A percentile compares a stretch with the other conserved stretches of the same genome.
Evolutionary conservation across 2,329 filamentous ascomycete species (phyloP).

Genomic region (Fusarium sacchari): DNA sequence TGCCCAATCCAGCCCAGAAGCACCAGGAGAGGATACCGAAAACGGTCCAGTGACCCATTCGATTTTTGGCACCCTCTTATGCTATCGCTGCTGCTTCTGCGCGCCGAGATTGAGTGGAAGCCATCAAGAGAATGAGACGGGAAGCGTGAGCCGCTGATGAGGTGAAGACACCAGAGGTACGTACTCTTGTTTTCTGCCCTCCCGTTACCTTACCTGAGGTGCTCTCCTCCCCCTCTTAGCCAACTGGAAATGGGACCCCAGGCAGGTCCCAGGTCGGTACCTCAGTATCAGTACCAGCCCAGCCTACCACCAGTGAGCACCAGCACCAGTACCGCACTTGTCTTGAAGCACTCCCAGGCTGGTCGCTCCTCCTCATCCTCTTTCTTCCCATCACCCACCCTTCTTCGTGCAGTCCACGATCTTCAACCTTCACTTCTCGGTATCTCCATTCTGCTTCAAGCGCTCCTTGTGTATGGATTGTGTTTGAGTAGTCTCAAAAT

Average conservation of each 20-base stretch:
- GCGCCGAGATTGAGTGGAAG: constrained; percentile 26
- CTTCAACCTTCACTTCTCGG: constrained; percentile 35
- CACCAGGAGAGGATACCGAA: constrained; percentile 27
- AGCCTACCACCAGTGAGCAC: constrained; percentile 7
- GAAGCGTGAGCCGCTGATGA: constrained; percentile 34
- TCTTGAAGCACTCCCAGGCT: constrained; percentile 46
- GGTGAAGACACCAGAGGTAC: constrained; percentile 40
- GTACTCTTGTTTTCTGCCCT: constrained; percentile 37
- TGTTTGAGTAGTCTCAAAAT: constrained; percentile 42
- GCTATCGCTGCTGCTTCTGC: constrained; percentile 1
- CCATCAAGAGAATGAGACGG: constrained; percentile 26
- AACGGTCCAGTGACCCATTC: constrained; percentile 32
- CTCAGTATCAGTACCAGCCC: constrained; percentile 12
- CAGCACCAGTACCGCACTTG: constrained; percentile 42
- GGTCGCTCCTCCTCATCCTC: constrained; percentile 53
- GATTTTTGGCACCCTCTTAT: constrained; percentile 33
- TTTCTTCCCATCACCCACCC: constrained; percentile 48
- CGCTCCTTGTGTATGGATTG: constrained; percentile 34
- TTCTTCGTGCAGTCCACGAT: constrained; percentile 50
- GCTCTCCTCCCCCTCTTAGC: constrained; percentile 36
- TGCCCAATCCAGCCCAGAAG: constrained; percentile 29
- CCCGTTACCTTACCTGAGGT: constrained; percentile 4
- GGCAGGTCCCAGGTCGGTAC: constrained; percentile 43
- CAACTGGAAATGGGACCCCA: constrained; percentile 42
- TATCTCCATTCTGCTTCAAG: constrained; percentile 34